Evolutionary conservation across 129 eudicot genomes (phyloP).

Genomic region (Lactuca saligna): DNA sequence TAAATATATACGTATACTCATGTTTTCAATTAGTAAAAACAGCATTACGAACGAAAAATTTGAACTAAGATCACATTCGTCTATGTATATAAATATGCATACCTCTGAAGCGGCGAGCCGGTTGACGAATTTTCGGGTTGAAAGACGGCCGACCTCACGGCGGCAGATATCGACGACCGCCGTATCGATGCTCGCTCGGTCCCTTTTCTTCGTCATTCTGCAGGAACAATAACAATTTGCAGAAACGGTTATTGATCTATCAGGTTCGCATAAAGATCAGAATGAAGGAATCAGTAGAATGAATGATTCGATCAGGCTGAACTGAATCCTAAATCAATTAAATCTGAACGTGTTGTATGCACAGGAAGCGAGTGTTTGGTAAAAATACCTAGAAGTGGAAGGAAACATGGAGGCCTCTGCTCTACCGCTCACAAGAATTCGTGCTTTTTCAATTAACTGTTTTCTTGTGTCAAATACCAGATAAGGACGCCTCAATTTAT

Average conservation of each 20-base stretch:
- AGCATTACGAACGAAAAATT: not conserved
- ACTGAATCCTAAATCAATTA: not conserved
- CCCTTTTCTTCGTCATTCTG: slow-evolving; percentile 46
- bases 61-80: not conserved
- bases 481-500: not conserved
- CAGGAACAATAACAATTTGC: slow-evolving; percentile 11
- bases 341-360: slow-evolving; percentile 4
- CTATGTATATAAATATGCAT: not conserved
- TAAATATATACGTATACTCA: not conserved
- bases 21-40: not conserved
- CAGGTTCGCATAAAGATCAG: not conserved
- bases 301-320: not conserved
- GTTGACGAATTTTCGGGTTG: slow-evolving; percentile 60
- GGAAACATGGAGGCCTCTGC: slow-evolving; percentile 15
- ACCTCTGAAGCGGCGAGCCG: slow-evolving; percentile 88
- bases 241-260: not conserved
- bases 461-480: not conserved
- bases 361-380: slow-evolving; percentile 6
- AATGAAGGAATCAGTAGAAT: not conserved
- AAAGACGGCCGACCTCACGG: slow-evolving; percentile 75
- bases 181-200: slow-evolving; percentile 37
- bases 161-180: slow-evolving; percentile 66
- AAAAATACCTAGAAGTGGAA: slow-evolving; percentile 21
- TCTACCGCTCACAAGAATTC: not conserved
- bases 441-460: not conserved